Percentiles rank a stretch among this genome's conserved stretches.
These are phyloP conservation scores for Colletotrichum sp. DNA, from an alignment of 2,329 filamentous ascomycete genomes.

Conservation along the genomic window DNA sequence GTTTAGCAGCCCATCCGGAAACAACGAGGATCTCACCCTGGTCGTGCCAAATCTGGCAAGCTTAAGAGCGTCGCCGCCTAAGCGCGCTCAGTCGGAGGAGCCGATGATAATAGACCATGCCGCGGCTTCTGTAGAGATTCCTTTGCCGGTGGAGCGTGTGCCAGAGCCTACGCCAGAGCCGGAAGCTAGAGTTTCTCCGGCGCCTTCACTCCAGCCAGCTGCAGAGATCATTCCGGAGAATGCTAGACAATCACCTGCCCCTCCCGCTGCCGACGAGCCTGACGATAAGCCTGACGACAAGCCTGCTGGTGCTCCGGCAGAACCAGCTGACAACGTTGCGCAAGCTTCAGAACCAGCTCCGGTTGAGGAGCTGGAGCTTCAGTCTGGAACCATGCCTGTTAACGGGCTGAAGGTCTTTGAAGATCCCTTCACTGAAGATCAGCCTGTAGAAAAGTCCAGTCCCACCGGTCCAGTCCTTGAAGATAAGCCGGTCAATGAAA, in stretches of 20 bases:
- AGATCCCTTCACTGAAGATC: constrained; percentile 61
- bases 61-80: constrained; percentile 27
- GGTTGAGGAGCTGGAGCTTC: constrained; percentile 1
- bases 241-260: constrained; percentile 1
- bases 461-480: constrained; percentile 59
- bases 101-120: constrained; percentile 8
- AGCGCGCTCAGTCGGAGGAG: constrained; percentile 24
- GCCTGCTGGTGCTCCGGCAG: background rate
- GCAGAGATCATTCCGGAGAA: constrained; percentile 12
- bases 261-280: background rate
- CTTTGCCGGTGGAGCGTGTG: background rate
- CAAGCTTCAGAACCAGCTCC: background rate
- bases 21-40: constrained; percentile 59
- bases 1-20: constrained; percentile 51
- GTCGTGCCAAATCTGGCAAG: constrained; percentile 52
- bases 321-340: background rate
- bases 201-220: constrained; percentile 9
- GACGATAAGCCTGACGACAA: background rate
- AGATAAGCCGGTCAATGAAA: constrained; percentile 66
- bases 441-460: constrained; percentile 49
- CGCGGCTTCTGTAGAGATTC: background rate
- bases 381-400: constrained; percentile 31
- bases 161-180: background rate
- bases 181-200: constrained; percentile 25
- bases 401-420: constrained; percentile 63